These are phyloP conservation scores for Scenedesmus sp. DNA, from an alignment of 163 green algal genomes.

Conservation along the genomic window DNA sequence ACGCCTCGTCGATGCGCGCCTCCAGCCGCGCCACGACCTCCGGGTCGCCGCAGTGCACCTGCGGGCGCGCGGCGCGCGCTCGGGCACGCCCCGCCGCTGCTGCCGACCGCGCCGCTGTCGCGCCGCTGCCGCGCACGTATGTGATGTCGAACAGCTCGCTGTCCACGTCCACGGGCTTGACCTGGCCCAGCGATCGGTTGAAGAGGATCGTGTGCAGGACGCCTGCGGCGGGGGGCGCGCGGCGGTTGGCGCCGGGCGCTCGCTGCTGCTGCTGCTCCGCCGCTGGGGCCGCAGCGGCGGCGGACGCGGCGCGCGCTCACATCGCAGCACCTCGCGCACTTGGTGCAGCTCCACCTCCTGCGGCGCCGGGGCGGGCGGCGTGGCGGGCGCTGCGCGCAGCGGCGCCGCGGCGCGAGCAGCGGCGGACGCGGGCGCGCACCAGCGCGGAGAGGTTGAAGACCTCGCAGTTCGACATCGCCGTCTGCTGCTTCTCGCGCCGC, in stretches of 20 bases:
- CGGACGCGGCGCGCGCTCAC: constrained; percentile 40
- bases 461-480: constrained; percentile 73
- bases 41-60: constrained; percentile 83
- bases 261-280: background rate
- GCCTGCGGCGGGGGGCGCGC: constrained; percentile 40
- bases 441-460: constrained; percentile 57
- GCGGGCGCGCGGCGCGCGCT: background rate
- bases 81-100: background rate
- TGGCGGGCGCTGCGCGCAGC: no score
- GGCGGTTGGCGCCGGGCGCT: no score
- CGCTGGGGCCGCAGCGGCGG: background rate
- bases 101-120: background rate
- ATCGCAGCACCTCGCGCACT: constrained; percentile 68
- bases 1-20: constrained; percentile 72
- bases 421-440: no score
- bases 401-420: no score
- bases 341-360: constrained; percentile 73
- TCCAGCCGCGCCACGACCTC: constrained; percentile 72
- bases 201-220: constrained; percentile 97
- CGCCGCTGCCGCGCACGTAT: constrained; percentile 74
- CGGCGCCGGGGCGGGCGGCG: background rate
- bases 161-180: constrained; percentile 86
- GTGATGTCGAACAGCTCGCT: constrained; percentile 94
- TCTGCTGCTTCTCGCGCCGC: no score
- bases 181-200: constrained; percentile 85